These are phyloP conservation scores for Mycena sp. DNA, from an alignment of 1,284 basidiomycete species.

Conservation along the genomic window DNA sequence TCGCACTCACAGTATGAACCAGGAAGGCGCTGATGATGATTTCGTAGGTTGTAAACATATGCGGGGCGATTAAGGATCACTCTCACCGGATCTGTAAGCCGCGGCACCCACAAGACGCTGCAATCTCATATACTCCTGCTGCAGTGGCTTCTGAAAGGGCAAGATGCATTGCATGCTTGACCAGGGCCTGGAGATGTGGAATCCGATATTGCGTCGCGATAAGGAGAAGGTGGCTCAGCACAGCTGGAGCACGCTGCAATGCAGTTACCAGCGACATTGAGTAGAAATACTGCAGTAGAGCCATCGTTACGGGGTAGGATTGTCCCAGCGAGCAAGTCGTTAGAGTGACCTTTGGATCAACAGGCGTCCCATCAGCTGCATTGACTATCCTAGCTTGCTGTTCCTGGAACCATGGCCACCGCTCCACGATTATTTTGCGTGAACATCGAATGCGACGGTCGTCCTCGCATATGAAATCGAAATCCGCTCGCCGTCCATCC, in stretches of 20 bases:
- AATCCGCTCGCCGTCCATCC: conserved; percentile 80
- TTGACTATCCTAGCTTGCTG: conserved; percentile 45
- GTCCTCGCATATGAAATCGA: conserved; percentile 92
- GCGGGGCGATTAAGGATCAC: too few species aligned
- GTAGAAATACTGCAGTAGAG: conserved; percentile 92
- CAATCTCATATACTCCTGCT: conserved; percentile 93
- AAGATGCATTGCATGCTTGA: conserved; percentile 93
- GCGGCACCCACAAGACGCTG: conserved; percentile 88
- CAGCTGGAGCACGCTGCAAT: conserved; percentile 89
- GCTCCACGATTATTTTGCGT: conserved; percentile 74
- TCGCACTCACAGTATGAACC: too few species aligned
- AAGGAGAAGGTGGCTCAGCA: conserved; percentile 88
- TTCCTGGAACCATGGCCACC: conserved; percentile 94
- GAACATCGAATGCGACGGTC: conserved; percentile 86
- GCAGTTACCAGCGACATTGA: conserved; percentile 86
- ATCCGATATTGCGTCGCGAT: conserved; percentile 87
- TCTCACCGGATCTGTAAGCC: conserved; percentile 89
- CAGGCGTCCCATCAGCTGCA: conserved; percentile 35
- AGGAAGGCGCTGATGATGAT: too few species aligned
- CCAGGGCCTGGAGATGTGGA: conserved; percentile 77
- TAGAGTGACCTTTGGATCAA: conserved; percentile 85
- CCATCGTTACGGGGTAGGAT: conserved; percentile 88
- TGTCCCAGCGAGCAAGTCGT: conserved; percentile 86
- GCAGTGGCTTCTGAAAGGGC: conserved; percentile 85
- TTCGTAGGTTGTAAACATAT: too few species aligned